phyloP scores from a whole-genome alignment of 495 filamentous ascomycete species.

The Staphylotrichum longicolle region DNA sequence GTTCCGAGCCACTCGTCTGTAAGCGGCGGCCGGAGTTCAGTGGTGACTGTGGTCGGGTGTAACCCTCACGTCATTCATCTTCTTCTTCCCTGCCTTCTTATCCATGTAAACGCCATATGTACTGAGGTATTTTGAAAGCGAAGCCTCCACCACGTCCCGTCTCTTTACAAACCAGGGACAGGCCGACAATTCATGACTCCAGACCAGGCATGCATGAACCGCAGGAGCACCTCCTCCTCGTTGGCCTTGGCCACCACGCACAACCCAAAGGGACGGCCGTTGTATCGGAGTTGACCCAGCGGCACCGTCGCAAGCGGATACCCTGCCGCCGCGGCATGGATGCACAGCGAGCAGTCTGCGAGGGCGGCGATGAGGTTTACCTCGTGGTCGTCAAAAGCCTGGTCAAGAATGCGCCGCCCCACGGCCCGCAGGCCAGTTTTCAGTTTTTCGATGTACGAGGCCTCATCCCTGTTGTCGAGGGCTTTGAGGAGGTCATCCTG shows the following conservation, averaged over 20 bases:
- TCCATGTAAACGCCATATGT: no score
- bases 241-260: slow-evolving; percentile 26
- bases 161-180: no score
- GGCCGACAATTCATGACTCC: neutral
- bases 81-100: no score
- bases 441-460: slow-evolving; percentile 5
- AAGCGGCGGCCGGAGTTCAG: no score
- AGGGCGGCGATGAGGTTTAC: slow-evolving; percentile 35
- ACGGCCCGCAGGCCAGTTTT: slow-evolving; percentile 15
- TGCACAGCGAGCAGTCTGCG: slow-evolving; percentile 33
- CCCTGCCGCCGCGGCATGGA: slow-evolving; percentile 33
- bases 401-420: slow-evolving; percentile 10
- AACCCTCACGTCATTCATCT: no score
- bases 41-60: no score
- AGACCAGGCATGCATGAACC: slow-evolving; percentile 28
- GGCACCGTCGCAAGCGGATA: slow-evolving; percentile 40
- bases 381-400: slow-evolving; percentile 22
- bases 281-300: slow-evolving; percentile 36
- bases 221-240: slow-evolving; percentile 30
- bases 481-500: slow-evolving; percentile 27
- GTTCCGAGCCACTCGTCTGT: no score
- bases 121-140: no score
- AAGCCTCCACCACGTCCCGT: no score
- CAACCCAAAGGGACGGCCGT: slow-evolving; percentile 35
- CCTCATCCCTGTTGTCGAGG: slow-evolving; percentile 22